Evolutionary conservation across 495 filamentous ascomycete genomes (phyloP).

Genomic region (Zalerion maritima): DNA sequence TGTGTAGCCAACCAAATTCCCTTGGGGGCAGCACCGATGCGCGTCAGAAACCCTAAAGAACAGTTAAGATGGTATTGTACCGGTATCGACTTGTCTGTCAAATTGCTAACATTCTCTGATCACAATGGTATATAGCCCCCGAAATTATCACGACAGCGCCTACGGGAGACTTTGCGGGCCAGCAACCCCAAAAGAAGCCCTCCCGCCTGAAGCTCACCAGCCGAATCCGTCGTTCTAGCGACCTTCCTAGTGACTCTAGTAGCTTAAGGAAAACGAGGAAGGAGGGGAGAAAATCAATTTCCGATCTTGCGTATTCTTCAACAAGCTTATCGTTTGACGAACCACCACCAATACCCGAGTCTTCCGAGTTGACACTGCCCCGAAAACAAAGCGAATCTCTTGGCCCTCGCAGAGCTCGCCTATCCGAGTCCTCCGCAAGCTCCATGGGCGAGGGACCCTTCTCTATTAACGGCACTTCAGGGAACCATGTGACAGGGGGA

Average conservation of each 20-base stretch:
- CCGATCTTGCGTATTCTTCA: conserved; percentile 26
- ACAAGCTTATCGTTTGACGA: no score
- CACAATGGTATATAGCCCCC: conserved; percentile 53
- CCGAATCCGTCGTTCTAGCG: conserved; percentile 27
- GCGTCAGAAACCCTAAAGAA: no score
- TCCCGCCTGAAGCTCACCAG: conserved; percentile 32
- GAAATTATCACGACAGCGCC: conserved; percentile 90
- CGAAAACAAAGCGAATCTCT: conserved; percentile 53
- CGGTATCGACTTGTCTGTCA: no score
- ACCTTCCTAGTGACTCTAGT: conserved; percentile 20
- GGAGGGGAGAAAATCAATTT: conserved; percentile 22
- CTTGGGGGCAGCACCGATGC: no score
- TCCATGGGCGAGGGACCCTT: no score
- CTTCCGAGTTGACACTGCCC: no score
- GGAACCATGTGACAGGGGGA: no score
- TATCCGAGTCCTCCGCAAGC: conserved; percentile 89
- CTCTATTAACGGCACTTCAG: no score
- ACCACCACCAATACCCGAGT: no score
- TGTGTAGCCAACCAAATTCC: no score
- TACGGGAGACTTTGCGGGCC: conserved; percentile 42
- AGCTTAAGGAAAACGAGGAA: conserved; percentile 15
- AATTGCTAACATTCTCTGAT: no score
- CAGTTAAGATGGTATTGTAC: no score
- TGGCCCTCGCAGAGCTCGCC: conserved; percentile 50
- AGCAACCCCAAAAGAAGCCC: conserved; percentile 37